These are phyloP conservation scores for Adansonia rubrostipa DNA, from an alignment of 441 rosid genomes.

Conservation along the genomic window DNA sequence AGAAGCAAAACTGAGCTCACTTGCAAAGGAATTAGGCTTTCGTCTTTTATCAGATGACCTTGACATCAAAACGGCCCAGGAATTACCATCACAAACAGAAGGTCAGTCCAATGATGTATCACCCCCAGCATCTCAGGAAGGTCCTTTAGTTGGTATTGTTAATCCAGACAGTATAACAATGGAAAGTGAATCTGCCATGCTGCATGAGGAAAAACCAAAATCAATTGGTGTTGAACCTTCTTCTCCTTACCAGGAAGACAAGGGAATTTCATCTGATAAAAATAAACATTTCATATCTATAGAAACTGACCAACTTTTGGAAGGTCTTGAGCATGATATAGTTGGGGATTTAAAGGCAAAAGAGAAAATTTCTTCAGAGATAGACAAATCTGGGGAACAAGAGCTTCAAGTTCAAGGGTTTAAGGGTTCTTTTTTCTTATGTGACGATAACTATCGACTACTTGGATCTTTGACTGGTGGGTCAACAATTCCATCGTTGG, in stretches of 20 bases:
- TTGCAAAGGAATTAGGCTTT: conserved; percentile 90
- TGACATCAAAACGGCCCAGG: conserved; percentile 51
- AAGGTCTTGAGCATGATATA: conserved; percentile 35
- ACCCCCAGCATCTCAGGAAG: conserved; percentile 40
- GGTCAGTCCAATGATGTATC: conserved; percentile 49
- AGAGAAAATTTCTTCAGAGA: conserved; percentile 37
- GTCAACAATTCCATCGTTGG: conserved; percentile 74
- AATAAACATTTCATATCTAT: conserved; percentile 35
- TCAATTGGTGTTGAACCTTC: conserved; percentile 37
- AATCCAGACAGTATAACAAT: conserved; percentile 35
- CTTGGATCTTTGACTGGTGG: conserved; percentile 73
- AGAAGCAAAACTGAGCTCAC: conserved; percentile 64
- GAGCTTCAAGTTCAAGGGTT: conserved; percentile 48
- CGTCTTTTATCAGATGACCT: conserved; percentile 81
- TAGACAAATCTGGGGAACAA: conserved; percentile 44
- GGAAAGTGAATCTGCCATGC: conserved; percentile 37
- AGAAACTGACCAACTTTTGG: conserved; percentile 39
- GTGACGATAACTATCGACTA: conserved; percentile 76
- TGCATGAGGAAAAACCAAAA: conserved; percentile 37
- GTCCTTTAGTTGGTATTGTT: conserved; percentile 33
- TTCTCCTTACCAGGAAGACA: conserved; percentile 42
- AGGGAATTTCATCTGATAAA: conserved; percentile 36
- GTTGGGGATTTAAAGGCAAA: conserved; percentile 38
- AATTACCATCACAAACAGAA: conserved; percentile 45
- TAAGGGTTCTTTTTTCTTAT: conserved; percentile 70